Conservation (phyloP, 2,329 filamentous ascomycete species). For the Ascochyta koolunga region DNA sequence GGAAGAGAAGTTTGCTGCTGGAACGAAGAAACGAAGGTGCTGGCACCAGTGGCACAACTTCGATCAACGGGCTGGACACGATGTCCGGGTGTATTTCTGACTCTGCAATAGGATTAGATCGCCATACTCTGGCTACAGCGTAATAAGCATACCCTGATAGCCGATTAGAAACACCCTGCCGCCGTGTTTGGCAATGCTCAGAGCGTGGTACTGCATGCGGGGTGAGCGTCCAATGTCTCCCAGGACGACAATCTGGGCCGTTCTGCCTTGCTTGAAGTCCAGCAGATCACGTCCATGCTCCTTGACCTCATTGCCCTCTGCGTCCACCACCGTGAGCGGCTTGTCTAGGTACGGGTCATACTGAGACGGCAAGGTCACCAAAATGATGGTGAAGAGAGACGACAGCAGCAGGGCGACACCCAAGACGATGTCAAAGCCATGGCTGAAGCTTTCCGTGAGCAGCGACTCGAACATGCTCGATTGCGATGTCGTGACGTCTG, state of each 20-base stretch:
- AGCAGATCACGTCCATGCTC: slow-evolving; percentile 29
- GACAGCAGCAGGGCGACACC: slow-evolving; percentile 51
- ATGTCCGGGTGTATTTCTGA: slow-evolving; percentile 83
- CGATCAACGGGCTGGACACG: slow-evolving; percentile 69
- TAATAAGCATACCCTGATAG: slow-evolving; percentile 68
- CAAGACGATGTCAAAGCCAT: slow-evolving; percentile 48
- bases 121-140: neutral
- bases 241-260: slow-evolving; percentile 84
- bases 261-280: slow-evolving; percentile 49
- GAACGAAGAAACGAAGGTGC: slow-evolving; percentile 71
- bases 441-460: slow-evolving; percentile 26
- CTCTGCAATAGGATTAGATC: slow-evolving; percentile 57
- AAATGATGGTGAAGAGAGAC: slow-evolving; percentile 56
- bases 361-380: slow-evolving; percentile 60
- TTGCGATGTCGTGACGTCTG: slow-evolving; percentile 18
- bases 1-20: slow-evolving; percentile 74
- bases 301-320: slow-evolving; percentile 31
- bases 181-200: slow-evolving; percentile 85
- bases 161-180: slow-evolving; percentile 84
- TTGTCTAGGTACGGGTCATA: slow-evolving; percentile 53
- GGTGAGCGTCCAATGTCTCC: slow-evolving; percentile 95
- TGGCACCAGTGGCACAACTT: slow-evolving; percentile 71
- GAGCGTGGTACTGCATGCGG: slow-evolving; percentile 97
- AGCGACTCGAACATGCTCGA: slow-evolving; percentile 43
- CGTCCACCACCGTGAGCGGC: slow-evolving; percentile 28